These are phyloP conservation scores for Claviceps citrina DNA, from an alignment of 2,329 filamentous ascomycete species.

Conservation along the genomic window DNA sequence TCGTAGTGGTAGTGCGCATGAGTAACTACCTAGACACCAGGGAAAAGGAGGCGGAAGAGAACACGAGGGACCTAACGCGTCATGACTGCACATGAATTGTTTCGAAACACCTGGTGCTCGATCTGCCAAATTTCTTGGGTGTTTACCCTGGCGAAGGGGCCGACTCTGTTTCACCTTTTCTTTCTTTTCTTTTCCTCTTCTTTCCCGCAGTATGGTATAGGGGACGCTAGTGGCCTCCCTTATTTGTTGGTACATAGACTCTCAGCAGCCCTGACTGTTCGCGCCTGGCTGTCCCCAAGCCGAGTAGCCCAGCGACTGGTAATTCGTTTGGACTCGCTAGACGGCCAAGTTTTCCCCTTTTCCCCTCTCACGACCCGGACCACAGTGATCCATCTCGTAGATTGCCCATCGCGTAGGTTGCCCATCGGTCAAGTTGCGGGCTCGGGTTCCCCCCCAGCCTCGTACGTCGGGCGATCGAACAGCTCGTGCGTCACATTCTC, in stretches of 20 bases:
- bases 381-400: not conserved
- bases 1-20: too few species aligned
- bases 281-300: not conserved
- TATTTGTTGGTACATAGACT: conserved; percentile 3
- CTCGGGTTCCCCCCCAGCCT: conserved; percentile 1
- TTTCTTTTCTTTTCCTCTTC: not conserved
- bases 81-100: not conserved
- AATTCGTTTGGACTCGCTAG: conserved; percentile 1
- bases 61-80: not conserved
- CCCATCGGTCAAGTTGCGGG: not conserved
- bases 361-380: too few species aligned
- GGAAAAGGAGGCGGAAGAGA: not conserved
- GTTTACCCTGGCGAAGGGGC: too few species aligned
- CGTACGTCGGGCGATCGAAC: conserved; percentile 15
- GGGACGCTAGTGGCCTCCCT: not conserved
- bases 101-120: not conserved
- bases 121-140: too few species aligned
- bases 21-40: too few species aligned
- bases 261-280: not conserved
- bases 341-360: not conserved
- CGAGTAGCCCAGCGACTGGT: conserved; percentile 1
- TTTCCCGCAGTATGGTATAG: conserved; percentile 3
- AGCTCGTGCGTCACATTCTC: conserved; percentile 36
- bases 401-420: not conserved
- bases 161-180: not conserved